Evolutionary conservation across 768 basidiomycete species (phyloP), one percentile per base, ranked within the genome.

Genomic region (Ramaria sp.): DNA sequence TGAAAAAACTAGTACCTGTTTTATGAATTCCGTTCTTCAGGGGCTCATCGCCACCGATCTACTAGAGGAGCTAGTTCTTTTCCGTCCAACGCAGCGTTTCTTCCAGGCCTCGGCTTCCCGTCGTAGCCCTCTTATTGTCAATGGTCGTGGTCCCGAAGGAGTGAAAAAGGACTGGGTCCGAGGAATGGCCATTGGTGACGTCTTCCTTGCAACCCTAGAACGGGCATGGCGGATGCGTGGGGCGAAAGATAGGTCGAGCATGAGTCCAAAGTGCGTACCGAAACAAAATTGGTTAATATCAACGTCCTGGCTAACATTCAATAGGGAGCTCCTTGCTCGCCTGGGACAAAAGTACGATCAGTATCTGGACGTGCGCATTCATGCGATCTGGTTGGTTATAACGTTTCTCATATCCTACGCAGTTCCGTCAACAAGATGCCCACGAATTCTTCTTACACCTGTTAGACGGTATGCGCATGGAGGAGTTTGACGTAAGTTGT

Each of bases 11-110:
- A 57, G 55, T 67, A 95, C 92, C 0, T 97, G 93, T 70, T 97
- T 93, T 71, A 90, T 94, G 86, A 97, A 95, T 70, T 92, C 91
- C 33, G 90, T 92, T 31, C 73, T 97, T 30, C 93, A 97, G 67
- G 88, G 86, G 86, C 68, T 89, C 59, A 77, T 88, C 63, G 83
- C 88, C 3, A 86, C 85, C 1, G 74, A 71, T 19, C 71, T 82
- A 57, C 69, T 90, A 33, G 74, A 76, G 37, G 75, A 81, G 67
- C 74, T 84, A 48, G 75, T 78, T 5, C 72, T 75, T 62, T 85
- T 82, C 67, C 69, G 42, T 72, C 82, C 4, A 63, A 66, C 65
- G 12, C 72, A 71, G 53, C 70, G 68, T n/a, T 70, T 75, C 51
- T 68, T 71, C 33, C 73, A 78, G 4, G 69, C 69, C 58, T 74